Percentiles rank a stretch among this genome's conserved stretches.
Conservation (phyloP, 345 rosid genomes). For the Rhodamnia argentea region DNA sequence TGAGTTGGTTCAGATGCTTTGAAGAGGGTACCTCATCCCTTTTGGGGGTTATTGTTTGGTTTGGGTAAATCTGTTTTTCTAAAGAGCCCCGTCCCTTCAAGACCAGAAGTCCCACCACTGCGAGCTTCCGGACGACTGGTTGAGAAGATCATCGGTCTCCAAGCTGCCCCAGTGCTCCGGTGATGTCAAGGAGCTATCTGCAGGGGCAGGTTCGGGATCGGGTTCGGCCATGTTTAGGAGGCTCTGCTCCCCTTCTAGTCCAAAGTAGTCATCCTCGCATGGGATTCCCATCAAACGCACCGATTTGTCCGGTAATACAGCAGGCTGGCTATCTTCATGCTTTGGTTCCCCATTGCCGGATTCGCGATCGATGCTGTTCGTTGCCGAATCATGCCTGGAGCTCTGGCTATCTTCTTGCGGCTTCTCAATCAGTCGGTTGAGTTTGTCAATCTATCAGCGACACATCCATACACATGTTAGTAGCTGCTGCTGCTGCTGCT, state of each 20-base stretch:
- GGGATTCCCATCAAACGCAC: neutral
- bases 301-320: neutral
- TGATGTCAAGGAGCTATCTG: conserved; percentile 20
- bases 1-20: neutral
- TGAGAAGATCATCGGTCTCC: conserved; percentile 14
- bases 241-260: conserved; percentile 12
- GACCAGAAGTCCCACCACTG: conserved; percentile 47
- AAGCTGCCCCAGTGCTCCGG: conserved; percentile 32
- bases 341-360: neutral
- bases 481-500: neutral
- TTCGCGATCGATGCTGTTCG: neutral
- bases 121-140: conserved; percentile 26
- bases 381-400: neutral
- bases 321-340: neutral
- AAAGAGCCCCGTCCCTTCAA: neutral
- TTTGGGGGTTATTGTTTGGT: too few relatives aligned
- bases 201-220: neutral
- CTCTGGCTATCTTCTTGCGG: neutral
- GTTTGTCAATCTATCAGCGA: neutral
- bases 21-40: neutral
- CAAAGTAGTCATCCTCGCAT: conserved; percentile 6
- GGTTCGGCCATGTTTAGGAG: conserved; percentile 18
- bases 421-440: neutral
- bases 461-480: neutral
- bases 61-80: neutral